Conservation (phyloP, 2,329 filamentous ascomycete genomes). For the Reticulascus tulasneorum region DNA sequence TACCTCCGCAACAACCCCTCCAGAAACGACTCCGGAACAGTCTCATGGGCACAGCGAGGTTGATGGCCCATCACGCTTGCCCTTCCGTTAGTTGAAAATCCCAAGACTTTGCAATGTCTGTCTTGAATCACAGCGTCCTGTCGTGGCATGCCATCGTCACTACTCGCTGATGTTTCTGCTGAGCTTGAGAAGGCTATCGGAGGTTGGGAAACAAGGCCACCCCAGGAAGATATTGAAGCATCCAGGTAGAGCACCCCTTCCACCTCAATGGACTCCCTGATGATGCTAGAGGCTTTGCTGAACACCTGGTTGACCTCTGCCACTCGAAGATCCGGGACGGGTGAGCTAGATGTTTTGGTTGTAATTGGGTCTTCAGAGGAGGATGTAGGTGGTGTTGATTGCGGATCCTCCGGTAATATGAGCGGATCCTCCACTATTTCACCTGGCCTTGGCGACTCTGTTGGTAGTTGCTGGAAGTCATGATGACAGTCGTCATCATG, state of each 20-base stretch:
- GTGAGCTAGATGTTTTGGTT: slow-evolving; percentile 3
- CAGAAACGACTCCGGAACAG: slow-evolving; percentile 24
- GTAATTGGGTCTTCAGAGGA: background rate
- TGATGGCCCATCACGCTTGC: slow-evolving; percentile 4
- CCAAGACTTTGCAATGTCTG: slow-evolving; percentile 17
- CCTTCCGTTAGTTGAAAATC: slow-evolving; percentile 14
- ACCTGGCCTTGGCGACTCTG: background rate
- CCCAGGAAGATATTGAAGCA: slow-evolving; percentile 21
- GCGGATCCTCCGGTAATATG: background rate
- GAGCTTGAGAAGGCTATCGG: too few species aligned
- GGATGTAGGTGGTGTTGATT: background rate
- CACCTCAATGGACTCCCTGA: slow-evolving; percentile 37
- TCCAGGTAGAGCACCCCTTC: slow-evolving; percentile 34
- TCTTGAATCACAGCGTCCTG: too few species aligned
- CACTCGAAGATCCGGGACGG: too few species aligned
- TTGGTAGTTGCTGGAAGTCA: too few species aligned
- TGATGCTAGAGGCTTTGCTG: slow-evolving; percentile 36
- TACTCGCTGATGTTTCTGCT: too few species aligned
- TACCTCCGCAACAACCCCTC: slow-evolving; percentile 25
- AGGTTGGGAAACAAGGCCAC: slow-evolving; percentile 19
- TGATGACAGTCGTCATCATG: slow-evolving; percentile 27
- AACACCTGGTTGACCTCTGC: slow-evolving; percentile 31
- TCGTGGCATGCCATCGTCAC: too few species aligned
- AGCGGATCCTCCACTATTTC: background rate
- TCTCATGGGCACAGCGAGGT: slow-evolving; percentile 8